A percentile compares a stretch with the other conserved stretches of the same genome.
These are phyloP conservation scores for Penicillium parvum DNA, from an alignment of 495 filamentous ascomycete genomes.

Conservation along the genomic window DNA sequence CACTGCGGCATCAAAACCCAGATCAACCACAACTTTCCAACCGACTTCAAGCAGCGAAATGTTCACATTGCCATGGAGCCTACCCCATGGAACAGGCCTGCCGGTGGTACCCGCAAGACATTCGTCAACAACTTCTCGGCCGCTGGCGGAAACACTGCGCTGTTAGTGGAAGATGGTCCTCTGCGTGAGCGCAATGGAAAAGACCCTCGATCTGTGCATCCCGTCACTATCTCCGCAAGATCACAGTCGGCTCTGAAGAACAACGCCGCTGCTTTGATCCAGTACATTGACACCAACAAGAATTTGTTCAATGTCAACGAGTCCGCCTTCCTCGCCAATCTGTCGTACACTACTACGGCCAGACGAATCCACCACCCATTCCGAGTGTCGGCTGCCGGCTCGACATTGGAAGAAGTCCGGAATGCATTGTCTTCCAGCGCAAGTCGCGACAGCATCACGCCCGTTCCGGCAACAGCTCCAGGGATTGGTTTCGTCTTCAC, in stretches of 20 bases:
- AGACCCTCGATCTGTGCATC: slow-evolving; percentile 49
- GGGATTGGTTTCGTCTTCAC: slow-evolving; percentile 55
- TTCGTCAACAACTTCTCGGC: slow-evolving; percentile 68
- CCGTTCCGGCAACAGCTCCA: slow-evolving; percentile 31
- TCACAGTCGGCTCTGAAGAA: slow-evolving; percentile 51
- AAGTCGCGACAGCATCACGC: slow-evolving; percentile 23
- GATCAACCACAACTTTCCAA: slow-evolving; percentile 78
- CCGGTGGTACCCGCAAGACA: slow-evolving; percentile 58
- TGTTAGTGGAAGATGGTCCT: slow-evolving; percentile 54
- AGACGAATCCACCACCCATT: slow-evolving; percentile 78
- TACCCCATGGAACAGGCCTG: slow-evolving; percentile 59
- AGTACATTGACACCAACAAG: slow-evolving; percentile 49
- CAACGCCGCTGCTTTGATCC: slow-evolving; percentile 48
- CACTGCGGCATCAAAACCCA: slow-evolving; percentile 84
- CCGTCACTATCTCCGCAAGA: slow-evolving; percentile 51
- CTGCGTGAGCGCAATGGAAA: slow-evolving; percentile 33
- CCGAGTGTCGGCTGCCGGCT: slow-evolving; percentile 58
- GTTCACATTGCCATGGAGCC: slow-evolving; percentile 62
- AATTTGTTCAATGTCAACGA: slow-evolving; percentile 37
- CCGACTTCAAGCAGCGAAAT: slow-evolving; percentile 67
- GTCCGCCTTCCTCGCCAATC: slow-evolving; percentile 33
- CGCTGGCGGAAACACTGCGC: slow-evolving; percentile 50
- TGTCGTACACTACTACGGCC: slow-evolving; percentile 81
- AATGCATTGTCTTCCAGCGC: slow-evolving; percentile 26
- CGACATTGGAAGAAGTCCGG: slow-evolving; percentile 30